Conservation (phyloP, 495 filamentous ascomycete species). For the Aspergillus panamensis region DNA sequence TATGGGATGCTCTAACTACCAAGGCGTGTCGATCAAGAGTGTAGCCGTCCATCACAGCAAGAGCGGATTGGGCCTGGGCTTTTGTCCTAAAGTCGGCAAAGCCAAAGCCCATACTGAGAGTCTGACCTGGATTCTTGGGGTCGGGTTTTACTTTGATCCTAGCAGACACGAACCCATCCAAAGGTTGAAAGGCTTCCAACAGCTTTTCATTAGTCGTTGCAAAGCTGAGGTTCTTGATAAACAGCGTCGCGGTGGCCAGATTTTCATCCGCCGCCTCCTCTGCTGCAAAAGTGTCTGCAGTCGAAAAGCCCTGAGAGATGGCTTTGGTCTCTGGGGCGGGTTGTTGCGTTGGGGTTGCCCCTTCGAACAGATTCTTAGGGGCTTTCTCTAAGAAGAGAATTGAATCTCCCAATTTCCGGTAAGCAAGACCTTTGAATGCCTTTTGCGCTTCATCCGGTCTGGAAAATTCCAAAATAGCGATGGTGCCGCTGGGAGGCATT, state of each 20-base stretch:
- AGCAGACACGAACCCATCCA: constrained; percentile 82
- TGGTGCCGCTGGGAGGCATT: constrained; percentile 88
- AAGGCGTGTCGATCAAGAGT: constrained; percentile 82
- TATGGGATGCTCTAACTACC: constrained; percentile 77
- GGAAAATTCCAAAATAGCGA: constrained; percentile 86
- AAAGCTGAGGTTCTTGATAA: constrained; percentile 91
- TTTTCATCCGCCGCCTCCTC: constrained; percentile 48
- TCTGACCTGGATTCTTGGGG: constrained; percentile 75
- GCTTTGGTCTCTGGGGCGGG: constrained; percentile 36
- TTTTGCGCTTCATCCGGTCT: constrained; percentile 71
- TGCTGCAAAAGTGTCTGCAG: constrained; percentile 52
- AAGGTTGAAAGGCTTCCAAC: constrained; percentile 66
- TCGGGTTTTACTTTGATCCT: constrained; percentile 84
- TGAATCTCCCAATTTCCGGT: constrained; percentile 84
- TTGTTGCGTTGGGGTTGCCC: constrained; percentile 27
- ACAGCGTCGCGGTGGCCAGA: constrained; percentile 71
- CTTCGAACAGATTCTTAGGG: constrained; percentile 74
- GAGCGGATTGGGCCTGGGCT: constrained; percentile 70
- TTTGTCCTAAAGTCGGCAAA: constrained; percentile 86
- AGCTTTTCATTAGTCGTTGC: constrained; percentile 74
- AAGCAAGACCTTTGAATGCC: constrained; percentile 79
- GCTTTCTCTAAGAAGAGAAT: constrained; percentile 93
- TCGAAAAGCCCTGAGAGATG: constrained; percentile 49
- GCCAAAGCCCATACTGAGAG: constrained; percentile 93
- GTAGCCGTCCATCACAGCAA: constrained; percentile 80